phyloP scores from a whole-genome alignment of 805 yeast species.

The Candida qinlingensis region DNA sequence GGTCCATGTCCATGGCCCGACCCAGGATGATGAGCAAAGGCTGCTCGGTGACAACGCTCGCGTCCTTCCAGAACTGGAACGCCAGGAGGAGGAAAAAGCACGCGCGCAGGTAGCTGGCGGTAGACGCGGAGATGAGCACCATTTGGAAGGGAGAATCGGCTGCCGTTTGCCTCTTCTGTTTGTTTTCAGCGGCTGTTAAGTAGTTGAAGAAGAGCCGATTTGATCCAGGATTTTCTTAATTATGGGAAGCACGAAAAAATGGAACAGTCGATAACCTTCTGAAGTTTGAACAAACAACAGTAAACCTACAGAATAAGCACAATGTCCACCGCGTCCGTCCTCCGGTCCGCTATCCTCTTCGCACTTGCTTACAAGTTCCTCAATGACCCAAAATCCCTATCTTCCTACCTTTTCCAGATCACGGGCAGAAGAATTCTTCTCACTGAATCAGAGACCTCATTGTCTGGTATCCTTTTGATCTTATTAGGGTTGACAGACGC shows the following conservation, averaged over 20 bases:
- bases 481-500: constrained; percentile 4
- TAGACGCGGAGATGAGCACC: constrained; percentile 47
- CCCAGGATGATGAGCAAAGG: constrained; percentile 49
- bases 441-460: constrained; percentile 9
- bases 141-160: constrained; percentile 21
- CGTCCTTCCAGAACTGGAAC: constrained; percentile 43
- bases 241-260: too few relatives aligned
- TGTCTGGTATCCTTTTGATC: constrained; percentile 5
- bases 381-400: neutral
- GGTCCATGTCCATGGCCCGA: constrained; percentile 48
- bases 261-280: too few relatives aligned
- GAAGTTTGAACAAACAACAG: neutral
- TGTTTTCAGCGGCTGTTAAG: too few relatives aligned
- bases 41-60: constrained; percentile 37
- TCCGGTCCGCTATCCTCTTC: constrained; percentile 1
- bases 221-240: too few relatives aligned
- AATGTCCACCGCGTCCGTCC: constrained; percentile 2
- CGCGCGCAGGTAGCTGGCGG: constrained; percentile 43
- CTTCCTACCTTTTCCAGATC: neutral
- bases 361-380: constrained; percentile 4
- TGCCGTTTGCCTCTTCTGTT: too few relatives aligned
- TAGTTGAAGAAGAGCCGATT: too few relatives aligned
- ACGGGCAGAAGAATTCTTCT: constrained; percentile 6
- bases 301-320: neutral
- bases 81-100: constrained; percentile 39